Evolutionary conservation across 1,139 yeast species (phyloP), one percentile per base, ranked within the genome.

Genomic region (Eremothecium cymbalariae): DNA sequence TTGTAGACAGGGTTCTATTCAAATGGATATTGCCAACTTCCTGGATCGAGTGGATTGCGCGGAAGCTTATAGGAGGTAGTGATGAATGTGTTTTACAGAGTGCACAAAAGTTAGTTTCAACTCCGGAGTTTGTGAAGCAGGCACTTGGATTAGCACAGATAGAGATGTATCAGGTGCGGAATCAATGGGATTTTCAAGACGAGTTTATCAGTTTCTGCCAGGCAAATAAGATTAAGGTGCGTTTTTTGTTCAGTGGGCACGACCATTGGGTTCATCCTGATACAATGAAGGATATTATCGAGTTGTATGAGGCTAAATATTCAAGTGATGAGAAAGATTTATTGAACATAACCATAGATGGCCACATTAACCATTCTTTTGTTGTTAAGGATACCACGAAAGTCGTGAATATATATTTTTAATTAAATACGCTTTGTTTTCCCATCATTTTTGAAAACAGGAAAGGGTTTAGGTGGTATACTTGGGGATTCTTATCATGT

Each of bases 211-310:
- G 63, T 60, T 70, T 68, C 44, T 76, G 76, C 59, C 37, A 42
- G 24, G n/a, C 25, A 14, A 53, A 56, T 2, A 48, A 47, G 4
- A 55, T 58, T 30, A 56, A 55, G 26, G 57, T 72, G 15, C 74
- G 80, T 79, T 51, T 64, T 3, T 67, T 68, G 44, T 76, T 74
- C 49, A 80, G 80, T 6, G 53, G 50, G 11, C 46, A 55, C 12
- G 85, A 77, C 53, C 72, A 72, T 49, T 77, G 84, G 84, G 77
- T 77, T 4, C 62, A 67, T 36, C 62, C 68, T 29, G 52, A 51
- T 12, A 69, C 81, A 2, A 58, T 78, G 31, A 63, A 61, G 20
- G 60, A 60, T 37, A 50, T 76, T 8, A 50, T 72, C 23, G 44
- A 58, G 9, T 56, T 61, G 27, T 74, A 72, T 48, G 48, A 51